Percentiles rank a stretch among this genome's conserved stretches.
These are phyloP conservation scores for Thermothelomyces thermophilus DNA, from an alignment of 2,329 filamentous ascomycete genomes.

Conservation along the genomic window DNA sequence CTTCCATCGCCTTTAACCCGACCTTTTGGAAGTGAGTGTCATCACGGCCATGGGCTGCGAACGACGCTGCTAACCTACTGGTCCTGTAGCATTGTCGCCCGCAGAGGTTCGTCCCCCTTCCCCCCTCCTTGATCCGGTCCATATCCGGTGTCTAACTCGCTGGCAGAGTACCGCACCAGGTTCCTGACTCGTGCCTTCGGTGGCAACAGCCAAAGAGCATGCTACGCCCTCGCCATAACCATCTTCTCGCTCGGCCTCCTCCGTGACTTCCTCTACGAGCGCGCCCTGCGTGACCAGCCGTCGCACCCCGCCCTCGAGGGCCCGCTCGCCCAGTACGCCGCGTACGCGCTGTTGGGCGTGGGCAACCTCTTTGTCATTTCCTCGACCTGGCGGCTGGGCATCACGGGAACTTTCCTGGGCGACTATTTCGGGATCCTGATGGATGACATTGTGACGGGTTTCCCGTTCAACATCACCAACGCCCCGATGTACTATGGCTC, in stretches of 20 bases:
- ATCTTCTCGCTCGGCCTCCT: constrained; percentile 91
- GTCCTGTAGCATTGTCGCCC: constrained; percentile 64
- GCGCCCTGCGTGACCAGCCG: constrained; percentile 69
- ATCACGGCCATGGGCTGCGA: too few relatives aligned
- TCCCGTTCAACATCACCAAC: constrained; percentile 87
- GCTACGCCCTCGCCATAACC: constrained; percentile 79
- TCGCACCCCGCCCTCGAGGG: constrained; percentile 65
- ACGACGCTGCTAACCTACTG: constrained; percentile 33
- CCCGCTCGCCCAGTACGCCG: constrained; percentile 53
- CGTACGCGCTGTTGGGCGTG: constrained; percentile 61
- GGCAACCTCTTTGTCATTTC: constrained; percentile 83
- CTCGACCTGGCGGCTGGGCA: constrained; percentile 84
- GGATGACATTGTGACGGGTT: constrained; percentile 88
- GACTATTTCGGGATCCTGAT: constrained; percentile 99
- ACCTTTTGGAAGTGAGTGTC: constrained; percentile 95
- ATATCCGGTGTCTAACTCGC: constrained; percentile 14
- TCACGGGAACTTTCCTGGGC: constrained; percentile 93
- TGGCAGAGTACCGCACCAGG: constrained; percentile 81
- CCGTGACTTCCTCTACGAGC: constrained; percentile 82
- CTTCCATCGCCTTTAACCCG: constrained; percentile 86
- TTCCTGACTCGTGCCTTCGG: constrained; percentile 80
- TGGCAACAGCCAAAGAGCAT: constrained; percentile 69
- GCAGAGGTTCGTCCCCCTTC: constrained; percentile 56
- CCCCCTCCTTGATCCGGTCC: constrained; percentile 3
- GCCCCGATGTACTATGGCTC: constrained; percentile 97